Base-by-base conservation (phyloP, 352 stramenopile genomes). In the Phytophthora agathidicida region DNA sequence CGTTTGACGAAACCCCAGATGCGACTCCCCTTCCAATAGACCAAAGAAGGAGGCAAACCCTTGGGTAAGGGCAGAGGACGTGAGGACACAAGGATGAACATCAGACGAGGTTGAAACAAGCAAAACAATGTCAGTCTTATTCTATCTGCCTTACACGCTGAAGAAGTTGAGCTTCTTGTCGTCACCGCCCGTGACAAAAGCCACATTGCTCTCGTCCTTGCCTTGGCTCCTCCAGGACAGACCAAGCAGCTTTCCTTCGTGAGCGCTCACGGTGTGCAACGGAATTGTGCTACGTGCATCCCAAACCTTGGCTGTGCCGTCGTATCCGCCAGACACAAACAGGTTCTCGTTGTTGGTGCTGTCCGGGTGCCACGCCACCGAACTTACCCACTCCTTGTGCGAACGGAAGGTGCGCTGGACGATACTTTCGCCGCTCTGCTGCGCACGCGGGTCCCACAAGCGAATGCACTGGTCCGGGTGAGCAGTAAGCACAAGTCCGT, bases 141-240 rank as follows among this genome's bases (percentile, higher is more conserved):
- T 73, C 47, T 60, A 66, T 63, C 48, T 73, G 51, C 47, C 23
- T 67, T 93, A 91, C 65, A 91, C 77, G 61, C 77, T 90, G 60
- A 86, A 95, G 54, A 93, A 83, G 70, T 93, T 93, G 20, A 95
- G 71, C 68, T 93, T 84, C 71, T 89, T 92, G 73, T 95, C 86
- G 20, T 90, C 82, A 13, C 86, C 86, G 26, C 86, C 86, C n/a
- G 80, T 92, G 28, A 81, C 86, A 27, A 94, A 89, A 16, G 79
- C 71, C 24, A 85, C 49, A 13, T 35, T 60, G 43, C 53, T 57
- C 9, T 64, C 22, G 33, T 55, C 31, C 14, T 54, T 59, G 16
- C 44, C 41, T 14, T 73, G 55, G 20, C 64, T 66, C 60, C 79
- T 66, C 86, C 86, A 95, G 5, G 79, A 75, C 7, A 94, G 50